Percentiles rank a stretch among this genome's conserved stretches.
Conservation (phyloP, 2,329 filamentous ascomycete species). For the Lachnellula occidentalis region DNA sequence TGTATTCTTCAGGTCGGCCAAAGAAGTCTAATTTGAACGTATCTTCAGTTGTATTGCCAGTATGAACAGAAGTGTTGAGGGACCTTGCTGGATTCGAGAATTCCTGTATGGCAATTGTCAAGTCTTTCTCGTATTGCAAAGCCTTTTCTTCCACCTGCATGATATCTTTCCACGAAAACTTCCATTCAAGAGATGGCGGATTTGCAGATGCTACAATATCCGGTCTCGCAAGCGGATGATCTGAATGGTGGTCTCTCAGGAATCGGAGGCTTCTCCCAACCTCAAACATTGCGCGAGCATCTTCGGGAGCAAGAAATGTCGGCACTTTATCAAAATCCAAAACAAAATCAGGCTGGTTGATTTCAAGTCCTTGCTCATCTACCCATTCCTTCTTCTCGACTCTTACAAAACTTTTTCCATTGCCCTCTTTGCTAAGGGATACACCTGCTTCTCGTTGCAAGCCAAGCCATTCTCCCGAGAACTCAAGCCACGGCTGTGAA, state of each 20-base stretch:
- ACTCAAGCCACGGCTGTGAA: slow-evolving; percentile 60
- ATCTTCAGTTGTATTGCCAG: background rate
- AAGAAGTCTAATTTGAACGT: slow-evolving; percentile 37
- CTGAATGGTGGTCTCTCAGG: slow-evolving; percentile 62
- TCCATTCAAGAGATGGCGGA: slow-evolving; percentile 59
- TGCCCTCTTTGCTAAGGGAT: slow-evolving; percentile 44
- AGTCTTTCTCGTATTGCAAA: slow-evolving; percentile 43
- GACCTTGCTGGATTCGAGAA: slow-evolving; percentile 9
- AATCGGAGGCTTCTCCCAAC: slow-evolving; percentile 72
- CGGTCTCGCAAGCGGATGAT: slow-evolving; percentile 60
- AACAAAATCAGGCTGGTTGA: slow-evolving; percentile 54
- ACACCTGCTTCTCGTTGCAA: slow-evolving; percentile 53
- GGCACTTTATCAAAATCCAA: slow-evolving; percentile 64
- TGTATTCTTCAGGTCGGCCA: slow-evolving; percentile 40
- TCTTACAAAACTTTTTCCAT: slow-evolving; percentile 53
- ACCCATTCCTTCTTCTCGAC: slow-evolving; percentile 48
- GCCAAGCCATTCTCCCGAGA: slow-evolving; percentile 71
- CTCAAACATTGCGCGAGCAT: slow-evolving; percentile 70
- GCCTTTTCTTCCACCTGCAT: slow-evolving; percentile 57
- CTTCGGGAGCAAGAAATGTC: slow-evolving; percentile 63
- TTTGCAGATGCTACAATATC: slow-evolving; percentile 40
- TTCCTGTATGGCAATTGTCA: slow-evolving; percentile 32
- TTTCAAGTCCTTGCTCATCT: slow-evolving; percentile 54
- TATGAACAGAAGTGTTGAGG: background rate
- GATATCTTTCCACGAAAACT: slow-evolving; percentile 67